Conservation (phyloP, 2,329 filamentous ascomycete genomes). For the Dactylonectria estremocensis region DNA sequence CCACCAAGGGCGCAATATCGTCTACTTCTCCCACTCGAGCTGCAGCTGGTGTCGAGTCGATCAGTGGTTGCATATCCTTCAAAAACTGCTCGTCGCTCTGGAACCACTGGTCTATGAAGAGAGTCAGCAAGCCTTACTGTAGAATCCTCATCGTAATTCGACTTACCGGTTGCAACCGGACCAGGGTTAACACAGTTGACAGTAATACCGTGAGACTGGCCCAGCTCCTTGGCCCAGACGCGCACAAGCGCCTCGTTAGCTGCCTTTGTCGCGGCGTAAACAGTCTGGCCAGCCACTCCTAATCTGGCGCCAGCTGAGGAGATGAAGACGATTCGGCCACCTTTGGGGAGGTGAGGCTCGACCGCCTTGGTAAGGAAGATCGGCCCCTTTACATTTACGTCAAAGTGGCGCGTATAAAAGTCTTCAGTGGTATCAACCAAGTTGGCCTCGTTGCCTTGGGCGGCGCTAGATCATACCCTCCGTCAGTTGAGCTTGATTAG, state of each 20-base stretch:
- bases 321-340: slow-evolving; percentile 53
- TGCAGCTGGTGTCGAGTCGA: slow-evolving; percentile 51
- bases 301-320: slow-evolving; percentile 51
- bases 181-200: slow-evolving; percentile 54
- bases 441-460: slow-evolving; percentile 35
- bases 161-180: slow-evolving; percentile 40
- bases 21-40: slow-evolving; percentile 48
- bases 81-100: slow-evolving; percentile 49
- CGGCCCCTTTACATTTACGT: slow-evolving; percentile 41
- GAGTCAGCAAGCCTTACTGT: no score
- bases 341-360: slow-evolving; percentile 47
- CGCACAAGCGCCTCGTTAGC: slow-evolving; percentile 49
- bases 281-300: slow-evolving; percentile 47
- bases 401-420: slow-evolving; percentile 32
- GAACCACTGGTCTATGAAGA: slow-evolving; percentile 46
- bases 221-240: slow-evolving; percentile 53
- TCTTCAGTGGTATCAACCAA: slow-evolving; percentile 35
- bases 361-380: slow-evolving; percentile 53
- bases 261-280: slow-evolving; percentile 55
- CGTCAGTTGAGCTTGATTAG: not conserved
- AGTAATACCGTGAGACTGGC: slow-evolving; percentile 46
- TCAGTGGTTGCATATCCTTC: slow-evolving; percentile 51
- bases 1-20: slow-evolving; percentile 52
- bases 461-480: slow-evolving; percentile 12
- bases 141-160: not conserved